These are phyloP conservation scores for Stygiomarasmius scandens DNA, from an alignment of 1,284 basidiomycete genomes.

Conservation along the genomic window DNA sequence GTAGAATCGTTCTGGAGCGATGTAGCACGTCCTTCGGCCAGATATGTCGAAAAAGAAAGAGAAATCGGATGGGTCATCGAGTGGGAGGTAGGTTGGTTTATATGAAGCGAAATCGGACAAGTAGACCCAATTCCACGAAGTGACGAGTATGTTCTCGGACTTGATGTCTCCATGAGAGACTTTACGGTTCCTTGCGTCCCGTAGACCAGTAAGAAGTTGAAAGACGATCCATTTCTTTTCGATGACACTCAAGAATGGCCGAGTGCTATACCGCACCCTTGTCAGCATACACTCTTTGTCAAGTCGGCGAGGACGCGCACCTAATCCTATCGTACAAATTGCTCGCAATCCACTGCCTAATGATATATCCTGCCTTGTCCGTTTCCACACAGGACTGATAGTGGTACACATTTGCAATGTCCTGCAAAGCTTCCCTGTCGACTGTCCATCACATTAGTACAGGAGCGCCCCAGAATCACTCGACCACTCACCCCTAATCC, in stretches of 20 bases:
- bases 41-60: constrained; percentile 98
- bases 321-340: constrained; percentile 98
- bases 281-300: background rate
- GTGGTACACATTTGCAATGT: constrained; percentile 88
- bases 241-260: constrained; percentile 88
- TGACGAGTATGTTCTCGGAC: constrained; percentile 96
- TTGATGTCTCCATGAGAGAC: constrained; percentile 97
- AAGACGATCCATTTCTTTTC: constrained; percentile 99
- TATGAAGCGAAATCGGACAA: constrained; percentile 97
- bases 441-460: constrained; percentile 42
- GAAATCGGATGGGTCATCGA: constrained; percentile 97
- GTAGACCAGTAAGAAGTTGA: constrained; percentile 86
- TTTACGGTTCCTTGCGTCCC: constrained; percentile 81
- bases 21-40: constrained; percentile 90
- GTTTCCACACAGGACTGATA: constrained; percentile 94
- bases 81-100: constrained; percentile 94
- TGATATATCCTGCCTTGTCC: constrained; percentile 93
- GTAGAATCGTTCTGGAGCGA: constrained; percentile 97
- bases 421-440: constrained; percentile 83
- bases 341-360: constrained; percentile 93
- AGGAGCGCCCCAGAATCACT: constrained; percentile 1
- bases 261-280: constrained; percentile 62
- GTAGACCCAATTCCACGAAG: constrained; percentile 95
- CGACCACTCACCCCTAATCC: constrained; percentile 59
- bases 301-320: constrained; percentile 45